These are phyloP conservation scores for Peronosclerospora sorghi DNA, from an alignment of 352 stramenopile species.

Conservation along the genomic window DNA sequence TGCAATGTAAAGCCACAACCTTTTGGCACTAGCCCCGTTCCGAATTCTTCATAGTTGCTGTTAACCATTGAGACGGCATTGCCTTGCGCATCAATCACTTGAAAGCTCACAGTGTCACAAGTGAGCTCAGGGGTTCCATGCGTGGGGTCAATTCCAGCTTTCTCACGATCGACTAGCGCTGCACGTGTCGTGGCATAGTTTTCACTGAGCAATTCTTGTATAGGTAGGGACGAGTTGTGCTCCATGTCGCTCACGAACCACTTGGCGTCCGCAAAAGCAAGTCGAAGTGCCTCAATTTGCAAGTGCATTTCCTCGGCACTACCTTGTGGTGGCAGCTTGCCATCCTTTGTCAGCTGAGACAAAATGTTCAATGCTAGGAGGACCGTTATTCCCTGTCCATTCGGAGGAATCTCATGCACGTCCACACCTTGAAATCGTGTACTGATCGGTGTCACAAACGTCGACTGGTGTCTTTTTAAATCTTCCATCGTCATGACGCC, in stretches of 20 bases:
- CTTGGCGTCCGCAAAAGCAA: slow-evolving; percentile 90
- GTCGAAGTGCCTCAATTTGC: slow-evolving; percentile 87
- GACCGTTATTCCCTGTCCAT: slow-evolving; percentile 93
- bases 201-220: slow-evolving; percentile 69
- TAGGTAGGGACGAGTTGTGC: slow-evolving; percentile 35
- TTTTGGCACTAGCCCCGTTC: slow-evolving; percentile 88
- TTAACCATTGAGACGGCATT: slow-evolving; percentile 98
- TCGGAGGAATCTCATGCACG: slow-evolving; percentile 92
- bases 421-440: slow-evolving; percentile 77
- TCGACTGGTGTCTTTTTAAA: slow-evolving; percentile 72
- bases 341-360: slow-evolving; percentile 37
- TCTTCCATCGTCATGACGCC: slow-evolving; percentile 80
- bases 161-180: slow-evolving; percentile 26
- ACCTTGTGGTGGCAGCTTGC: slow-evolving; percentile 24
- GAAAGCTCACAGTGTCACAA: slow-evolving; percentile 91
- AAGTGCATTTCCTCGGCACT: slow-evolving; percentile 80
- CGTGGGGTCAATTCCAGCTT: slow-evolving; percentile 40
- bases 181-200: slow-evolving; percentile 53
- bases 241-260: slow-evolving; percentile 79
- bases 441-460: slow-evolving; percentile 88
- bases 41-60: slow-evolving; percentile 96
- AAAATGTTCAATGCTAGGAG: slow-evolving; percentile 92
- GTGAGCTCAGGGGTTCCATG: slow-evolving; percentile 50
- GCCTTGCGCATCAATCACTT: slow-evolving; percentile 90
- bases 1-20: slow-evolving; percentile 94